Conservation (phyloP, 805 yeast genomes). For the Ogataea naganishii region DNA sequence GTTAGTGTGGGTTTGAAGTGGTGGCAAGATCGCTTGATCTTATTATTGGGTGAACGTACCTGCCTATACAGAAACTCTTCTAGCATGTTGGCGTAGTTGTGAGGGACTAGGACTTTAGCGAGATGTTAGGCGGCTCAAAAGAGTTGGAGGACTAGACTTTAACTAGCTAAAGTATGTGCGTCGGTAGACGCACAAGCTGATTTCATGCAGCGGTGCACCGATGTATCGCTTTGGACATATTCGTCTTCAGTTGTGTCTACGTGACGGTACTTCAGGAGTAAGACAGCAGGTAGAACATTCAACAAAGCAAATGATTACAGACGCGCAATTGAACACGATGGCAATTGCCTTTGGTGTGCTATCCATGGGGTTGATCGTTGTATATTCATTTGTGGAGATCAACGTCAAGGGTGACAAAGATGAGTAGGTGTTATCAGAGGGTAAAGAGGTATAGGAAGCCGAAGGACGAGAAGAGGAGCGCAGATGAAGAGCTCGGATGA, state of each 20-base stretch:
- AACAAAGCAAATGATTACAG: constrained; percentile 85
- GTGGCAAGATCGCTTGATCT: not conserved
- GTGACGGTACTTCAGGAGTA: too few relatives aligned
- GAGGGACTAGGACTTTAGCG: too few relatives aligned
- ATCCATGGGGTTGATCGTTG: constrained; percentile 60
- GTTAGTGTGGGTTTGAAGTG: constrained; percentile 4
- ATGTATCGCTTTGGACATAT: too few relatives aligned
- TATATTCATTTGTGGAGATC: constrained; percentile 44
- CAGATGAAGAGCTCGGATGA: not conserved
- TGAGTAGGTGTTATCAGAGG: not conserved
- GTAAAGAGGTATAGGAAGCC: not conserved
- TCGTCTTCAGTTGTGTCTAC: too few relatives aligned
- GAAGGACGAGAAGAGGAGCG: not conserved
- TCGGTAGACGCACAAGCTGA: too few relatives aligned
- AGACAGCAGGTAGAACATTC: too few relatives aligned
- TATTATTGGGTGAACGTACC: constrained; percentile 1
- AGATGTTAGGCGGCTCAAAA: too few relatives aligned
- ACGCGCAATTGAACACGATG: constrained; percentile 64
- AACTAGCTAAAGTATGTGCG: too few relatives aligned
- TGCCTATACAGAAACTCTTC: constrained; percentile 7
- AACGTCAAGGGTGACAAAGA: constrained; percentile 11
- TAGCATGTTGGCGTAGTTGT: constrained; percentile 2
- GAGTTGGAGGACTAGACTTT: too few relatives aligned
- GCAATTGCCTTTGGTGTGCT: constrained; percentile 68
- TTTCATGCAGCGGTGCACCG: too few relatives aligned